A percentile compares a stretch with the other conserved stretches of the same genome.
These are phyloP conservation scores for Solanum peruvianum DNA, from an alignment of 257 asterid genomes.

Conservation along the genomic window DNA sequence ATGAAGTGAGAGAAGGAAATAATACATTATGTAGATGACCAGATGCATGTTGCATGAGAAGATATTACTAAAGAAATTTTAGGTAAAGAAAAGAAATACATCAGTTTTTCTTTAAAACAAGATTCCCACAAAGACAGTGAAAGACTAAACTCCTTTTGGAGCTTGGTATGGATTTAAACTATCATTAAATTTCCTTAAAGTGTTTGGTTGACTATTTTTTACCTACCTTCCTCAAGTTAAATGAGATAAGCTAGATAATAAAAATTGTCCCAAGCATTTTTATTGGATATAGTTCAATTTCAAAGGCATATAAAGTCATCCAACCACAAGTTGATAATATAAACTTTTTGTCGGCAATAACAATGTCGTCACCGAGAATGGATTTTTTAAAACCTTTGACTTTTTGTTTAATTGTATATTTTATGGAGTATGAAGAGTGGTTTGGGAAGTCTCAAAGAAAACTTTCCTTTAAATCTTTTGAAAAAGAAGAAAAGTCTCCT, in stretches of 20 bases:
- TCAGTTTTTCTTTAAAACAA: too few species aligned
- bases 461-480: not conserved
- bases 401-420: not conserved
- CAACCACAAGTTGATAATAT: not conserved
- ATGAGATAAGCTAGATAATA: not conserved
- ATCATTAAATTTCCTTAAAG: not conserved
- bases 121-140: too few species aligned
- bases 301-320: not conserved
- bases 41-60: too few species aligned
- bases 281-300: not conserved
- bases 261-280: not conserved
- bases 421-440: not conserved
- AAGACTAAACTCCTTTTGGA: too few species aligned
- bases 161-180: too few species aligned
- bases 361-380: too few species aligned
- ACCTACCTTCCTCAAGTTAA: not conserved
- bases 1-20: not conserved
- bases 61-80: too few species aligned
- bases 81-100: too few species aligned
- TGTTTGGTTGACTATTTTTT: not conserved
- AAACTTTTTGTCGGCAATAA: too few species aligned
- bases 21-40: too few species aligned
- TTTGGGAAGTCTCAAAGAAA: not conserved
- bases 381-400: too few species aligned
- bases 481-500: not conserved